Evolutionary conservation across 768 basidiomycete genomes (phyloP).

Genomic region (Russula sp.): DNA sequence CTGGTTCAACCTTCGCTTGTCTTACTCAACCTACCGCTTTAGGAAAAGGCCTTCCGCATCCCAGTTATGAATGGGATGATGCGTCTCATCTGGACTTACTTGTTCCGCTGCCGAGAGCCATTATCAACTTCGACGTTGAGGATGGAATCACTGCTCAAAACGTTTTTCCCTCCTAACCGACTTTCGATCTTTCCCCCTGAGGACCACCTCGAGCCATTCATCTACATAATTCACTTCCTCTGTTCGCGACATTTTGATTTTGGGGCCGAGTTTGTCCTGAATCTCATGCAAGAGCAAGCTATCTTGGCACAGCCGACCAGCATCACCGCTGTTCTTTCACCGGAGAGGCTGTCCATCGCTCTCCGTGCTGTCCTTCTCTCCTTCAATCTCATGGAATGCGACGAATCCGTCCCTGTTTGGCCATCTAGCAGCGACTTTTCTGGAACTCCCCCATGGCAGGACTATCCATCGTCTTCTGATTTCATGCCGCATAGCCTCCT

Average conservation of each 20-base stretch:
- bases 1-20: conserved; percentile 5
- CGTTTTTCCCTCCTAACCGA: conserved; percentile 73
- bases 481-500: conserved; percentile 48
- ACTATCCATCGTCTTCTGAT: conserved; percentile 66
- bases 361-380: conserved; percentile 73
- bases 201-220: conserved; percentile 68
- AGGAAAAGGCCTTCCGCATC: conserved; percentile 73
- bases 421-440: conserved; percentile 68
- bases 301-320: conserved; percentile 36
- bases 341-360: conserved; percentile 68
- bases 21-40: not conserved
- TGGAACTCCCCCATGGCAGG: conserved; percentile 44
- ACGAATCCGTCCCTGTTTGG: conserved; percentile 65
- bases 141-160: conserved; percentile 64
- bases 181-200: conserved; percentile 56
- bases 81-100: conserved; percentile 86
- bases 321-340: conserved; percentile 43
- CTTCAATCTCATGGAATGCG: conserved; percentile 63
- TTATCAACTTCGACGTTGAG: conserved; percentile 73
- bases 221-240: conserved; percentile 74
- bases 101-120: conserved; percentile 88
- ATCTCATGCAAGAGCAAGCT: conserved; percentile 66
- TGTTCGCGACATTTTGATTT: conserved; percentile 79
- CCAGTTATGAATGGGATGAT: conserved; percentile 75
- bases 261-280: conserved; percentile 73